Conservation (phyloP, 306 rosid genomes). For the Abrus precatorius region DNA sequence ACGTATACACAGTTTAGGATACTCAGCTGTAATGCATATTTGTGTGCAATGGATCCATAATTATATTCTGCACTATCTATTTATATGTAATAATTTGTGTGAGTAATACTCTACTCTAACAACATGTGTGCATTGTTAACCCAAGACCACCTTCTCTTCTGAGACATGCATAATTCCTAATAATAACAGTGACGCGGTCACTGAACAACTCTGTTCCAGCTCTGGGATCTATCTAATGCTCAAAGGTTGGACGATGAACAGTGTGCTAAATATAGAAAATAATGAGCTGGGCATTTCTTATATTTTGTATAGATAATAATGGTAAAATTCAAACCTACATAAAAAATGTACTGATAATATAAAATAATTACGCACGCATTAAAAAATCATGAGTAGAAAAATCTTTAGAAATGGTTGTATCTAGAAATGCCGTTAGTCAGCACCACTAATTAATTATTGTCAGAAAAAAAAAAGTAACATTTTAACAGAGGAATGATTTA, state of each 20-base stretch:
- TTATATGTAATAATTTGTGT: too few relatives aligned
- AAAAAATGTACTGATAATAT: neutral
- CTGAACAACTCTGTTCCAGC: neutral
- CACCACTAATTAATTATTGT: neutral
- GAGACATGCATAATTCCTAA: neutral
- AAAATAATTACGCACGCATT: neutral
- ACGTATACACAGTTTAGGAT: too few relatives aligned
- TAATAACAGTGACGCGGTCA: neutral
- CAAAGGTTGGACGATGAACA: neutral
- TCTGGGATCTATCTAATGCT: slow-evolving; percentile 17
- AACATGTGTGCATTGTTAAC: neutral
- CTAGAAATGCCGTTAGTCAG: neutral
- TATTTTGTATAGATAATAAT: neutral
- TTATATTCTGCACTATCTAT: too few relatives aligned
- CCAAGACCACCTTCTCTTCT: neutral
- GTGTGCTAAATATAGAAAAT: neutral
- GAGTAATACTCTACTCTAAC: too few relatives aligned
- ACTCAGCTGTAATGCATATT: too few relatives aligned
- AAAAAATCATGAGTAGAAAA: neutral
- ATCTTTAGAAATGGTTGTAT: slow-evolving; percentile 23
- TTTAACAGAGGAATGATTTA: slow-evolving; percentile 3
- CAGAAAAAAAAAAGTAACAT: slow-evolving; percentile 8
- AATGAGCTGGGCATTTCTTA: neutral
- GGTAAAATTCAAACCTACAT: neutral
- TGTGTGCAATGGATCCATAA: too few relatives aligned